phyloP scores from a whole-genome alignment of 1,284 basidiomycete species.

The Pseudozyma sp. region DNA sequence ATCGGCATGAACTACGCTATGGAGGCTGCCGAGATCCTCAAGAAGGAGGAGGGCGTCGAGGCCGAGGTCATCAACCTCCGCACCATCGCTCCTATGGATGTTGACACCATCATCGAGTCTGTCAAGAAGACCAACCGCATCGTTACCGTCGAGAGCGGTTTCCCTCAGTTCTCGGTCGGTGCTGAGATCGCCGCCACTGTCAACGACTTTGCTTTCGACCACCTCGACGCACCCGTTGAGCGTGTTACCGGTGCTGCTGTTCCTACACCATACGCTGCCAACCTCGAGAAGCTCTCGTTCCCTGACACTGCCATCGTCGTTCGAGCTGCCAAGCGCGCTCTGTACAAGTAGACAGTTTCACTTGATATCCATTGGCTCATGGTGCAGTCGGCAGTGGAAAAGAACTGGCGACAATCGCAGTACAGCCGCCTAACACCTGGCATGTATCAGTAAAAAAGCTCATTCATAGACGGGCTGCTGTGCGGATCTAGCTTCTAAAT shows the following conservation, averaged over 20 bases:
- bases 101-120: constrained; percentile 92
- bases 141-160: constrained; percentile 95
- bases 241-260: constrained; percentile 89
- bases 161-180: constrained; percentile 97
- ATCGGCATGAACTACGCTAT: constrained; percentile 65
- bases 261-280: constrained; percentile 65
- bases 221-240: constrained; percentile 90
- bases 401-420: too few relatives aligned
- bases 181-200: constrained; percentile 89
- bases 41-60: constrained; percentile 92
- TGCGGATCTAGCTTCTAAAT: too few relatives aligned
- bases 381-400: too few relatives aligned
- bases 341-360: constrained; percentile 57
- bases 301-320: constrained; percentile 62
- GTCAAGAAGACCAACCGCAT: constrained; percentile 99
- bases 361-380: too few relatives aligned
- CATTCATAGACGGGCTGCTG: too few relatives aligned
- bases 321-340: constrained; percentile 63
- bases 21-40: constrained; percentile 84
- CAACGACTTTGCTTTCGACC: constrained; percentile 78
- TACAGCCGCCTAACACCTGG: too few relatives aligned
- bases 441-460: too few relatives aligned
- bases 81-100: constrained; percentile 93
- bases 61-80: constrained; percentile 98
- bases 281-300: constrained; percentile 74